Evolutionary conservation across 2,329 filamentous ascomycete species (phyloP).

Genomic region (Fusarium anguioides): DNA sequence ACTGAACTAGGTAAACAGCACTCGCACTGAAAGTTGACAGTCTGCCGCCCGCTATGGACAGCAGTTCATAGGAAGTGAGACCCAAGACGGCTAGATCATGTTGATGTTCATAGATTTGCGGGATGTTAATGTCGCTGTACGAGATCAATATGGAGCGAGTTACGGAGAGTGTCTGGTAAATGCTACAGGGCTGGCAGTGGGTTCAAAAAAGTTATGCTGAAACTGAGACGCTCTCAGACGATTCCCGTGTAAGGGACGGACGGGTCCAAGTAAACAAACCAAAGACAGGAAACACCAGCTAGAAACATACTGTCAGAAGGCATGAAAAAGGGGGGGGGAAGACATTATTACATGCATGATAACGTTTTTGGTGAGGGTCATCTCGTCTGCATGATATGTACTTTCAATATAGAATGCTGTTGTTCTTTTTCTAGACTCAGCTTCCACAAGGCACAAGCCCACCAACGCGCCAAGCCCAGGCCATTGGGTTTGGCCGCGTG

Average conservation of each 20-base stretch:
- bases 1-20: too few relatives aligned
- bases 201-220: conserved; percentile 12
- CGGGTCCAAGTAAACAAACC: conserved; percentile 17
- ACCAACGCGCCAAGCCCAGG: conserved; percentile 20
- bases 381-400: conserved; percentile 17
- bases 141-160: too few relatives aligned
- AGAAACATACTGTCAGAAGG: too few relatives aligned
- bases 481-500: conserved; percentile 22
- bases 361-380: conserved; percentile 3
- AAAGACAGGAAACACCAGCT: conserved; percentile 6
- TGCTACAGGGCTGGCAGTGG: conserved; percentile 1
- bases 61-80: background rate
- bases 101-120: background rate
- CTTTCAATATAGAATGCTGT: background rate
- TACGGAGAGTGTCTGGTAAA: too few relatives aligned
- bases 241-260: conserved; percentile 1
- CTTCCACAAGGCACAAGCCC: background rate
- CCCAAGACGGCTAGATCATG: background rate
- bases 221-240: conserved; percentile 29
- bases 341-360: background rate
- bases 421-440: conserved; percentile 5
- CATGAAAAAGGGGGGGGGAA: background rate
- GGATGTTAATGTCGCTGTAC: conserved; percentile 11
- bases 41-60: background rate
- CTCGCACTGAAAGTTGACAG: conserved; percentile 2